Base-by-base conservation (phyloP, 352 stramenopile species). In the Phytophthora melonis region DNA sequence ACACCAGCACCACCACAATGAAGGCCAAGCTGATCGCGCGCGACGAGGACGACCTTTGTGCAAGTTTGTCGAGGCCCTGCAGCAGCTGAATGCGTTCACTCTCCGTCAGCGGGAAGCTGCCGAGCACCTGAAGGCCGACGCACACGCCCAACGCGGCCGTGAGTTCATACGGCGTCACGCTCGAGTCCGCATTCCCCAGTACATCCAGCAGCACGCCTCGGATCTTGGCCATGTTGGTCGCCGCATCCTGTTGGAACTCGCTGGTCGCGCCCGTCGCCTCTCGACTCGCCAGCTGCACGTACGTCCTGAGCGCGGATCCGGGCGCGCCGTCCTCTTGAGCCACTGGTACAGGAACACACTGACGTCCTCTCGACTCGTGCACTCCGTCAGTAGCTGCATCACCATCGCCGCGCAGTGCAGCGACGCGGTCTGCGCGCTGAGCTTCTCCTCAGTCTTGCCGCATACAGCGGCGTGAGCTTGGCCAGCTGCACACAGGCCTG, bases 11-110 rank as follows among this genome's bases (percentile, higher is more conserved):
- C 18, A 91, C 75, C 23, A 88, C 64, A 30, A 90, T 63, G 66
- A 90, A 93, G 27, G 77, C 80, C 11, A 93, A 61, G 16, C 75
- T 84, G n/a, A 90, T 72, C 7, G 78, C 60, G 14, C 83, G 86
- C 10, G 75, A 74, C 16, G 72, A 84, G 11, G 59, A 52, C 30
- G 41, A 77, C 10, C 41, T 39, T 5, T 72, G 23, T 19, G 75
- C 68, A 9, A 89, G 23, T 11, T 72, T 79, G 21, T 91, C 78
- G 16, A 91, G 76, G 19, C 74, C 78, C 23, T 79, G 75, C 1
- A 92, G 63, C 25, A 92, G 59, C 54, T 77, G 80, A 21, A 82
- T 78, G 1, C 73, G 80, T 57, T 92, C 80, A 5, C 77, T 58
- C 56, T 91, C 83, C 39, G 70, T 79, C 3, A 88, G 67, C n/a